Base-by-base conservation (phyloP, 805 yeast species). In the Candida endomychidarum region DNA sequence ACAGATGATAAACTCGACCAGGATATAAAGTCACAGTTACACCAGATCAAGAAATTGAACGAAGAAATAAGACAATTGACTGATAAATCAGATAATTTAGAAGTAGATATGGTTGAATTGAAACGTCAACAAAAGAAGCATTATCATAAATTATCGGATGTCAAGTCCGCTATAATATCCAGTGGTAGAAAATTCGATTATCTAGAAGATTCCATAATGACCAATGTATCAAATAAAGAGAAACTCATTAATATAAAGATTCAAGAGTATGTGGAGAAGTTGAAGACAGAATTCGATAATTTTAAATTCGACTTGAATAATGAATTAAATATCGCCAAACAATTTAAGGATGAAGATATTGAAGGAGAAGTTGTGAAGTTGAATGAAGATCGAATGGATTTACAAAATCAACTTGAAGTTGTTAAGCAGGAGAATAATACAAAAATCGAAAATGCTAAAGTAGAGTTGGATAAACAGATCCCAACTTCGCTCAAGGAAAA, bases 301-400 rank as follows among this genome's bases (percentile, higher is more conserved):
- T 43, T 63, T 26, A 53, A 57, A 22, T 63, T 59, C 44, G 67
- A 69, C 35, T 45, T 68, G 25, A 54, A 58, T n/a, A 46, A 58
- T 17, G 68, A 65, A 38, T 45, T 72, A 4, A 49, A 56, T 12
- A 41, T 48, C 3, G 65, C 67, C 0, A 45, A 50, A 21, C 36
- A 37, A 15, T 57, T 46, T 33, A 46, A 52, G 11, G 63, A 61
- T 44, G 56, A 54, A 5, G 50, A 48, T 4, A 15, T 51, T 4
- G 12, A 39, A 15, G 29, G 8, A 32, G 42, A 29, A 27, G 37
- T 14, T 30, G 42, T 12, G 51, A 31, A 27, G 36, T 37, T 11
- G 58, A 54, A 34, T 37, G 52, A 6, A 38, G 41, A 12, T 27
- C 38, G 5, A 35, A 49, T 25, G 17, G 30, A 5, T 46, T 17